A percentile compares a stretch with the other conserved stretches of the same genome.
phyloP scores from a whole-genome alignment of 306 rosid species.

The Prunus campanulata region DNA sequence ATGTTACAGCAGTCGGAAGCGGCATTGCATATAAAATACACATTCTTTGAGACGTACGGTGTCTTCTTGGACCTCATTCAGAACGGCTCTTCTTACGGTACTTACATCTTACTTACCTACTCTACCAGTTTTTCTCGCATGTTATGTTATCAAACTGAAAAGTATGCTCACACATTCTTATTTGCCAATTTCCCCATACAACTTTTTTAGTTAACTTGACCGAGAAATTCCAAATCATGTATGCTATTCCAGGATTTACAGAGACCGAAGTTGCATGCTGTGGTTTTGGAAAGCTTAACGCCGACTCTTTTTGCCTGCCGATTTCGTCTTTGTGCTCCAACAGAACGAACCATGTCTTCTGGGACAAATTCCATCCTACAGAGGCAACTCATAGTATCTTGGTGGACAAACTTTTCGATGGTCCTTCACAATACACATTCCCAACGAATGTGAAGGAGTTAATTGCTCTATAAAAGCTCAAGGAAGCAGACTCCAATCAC shows the following conservation, averaged over 20 bases:
- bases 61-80: constrained; percentile 32
- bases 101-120: background rate
- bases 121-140: background rate
- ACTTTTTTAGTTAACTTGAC: background rate
- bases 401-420: constrained; percentile 44
- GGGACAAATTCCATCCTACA: constrained; percentile 81
- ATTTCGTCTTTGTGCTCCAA: constrained; percentile 49
- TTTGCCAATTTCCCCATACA: too few relatives aligned
- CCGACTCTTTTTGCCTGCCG: constrained; percentile 48
- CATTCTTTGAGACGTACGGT: constrained; percentile 46
- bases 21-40: constrained; percentile 36
- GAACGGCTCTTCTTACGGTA: constrained; percentile 51
- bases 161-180: too few relatives aligned
- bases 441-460: constrained; percentile 58
- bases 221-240: background rate
- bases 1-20: constrained; percentile 45
- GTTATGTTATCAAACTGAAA: too few relatives aligned
- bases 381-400: constrained; percentile 47
- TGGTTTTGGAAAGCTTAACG: constrained; percentile 61
- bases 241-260: constrained; percentile 49
- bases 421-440: constrained; percentile 41
- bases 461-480: constrained; percentile 32
- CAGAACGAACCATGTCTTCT: constrained; percentile 60
- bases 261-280: constrained; percentile 74
- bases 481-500: background rate